Evolutionary conservation across 2,329 filamentous ascomycete genomes (phyloP), one percentile per base, ranked within the genome.

Genomic region (Lachnellula hyalina): DNA sequence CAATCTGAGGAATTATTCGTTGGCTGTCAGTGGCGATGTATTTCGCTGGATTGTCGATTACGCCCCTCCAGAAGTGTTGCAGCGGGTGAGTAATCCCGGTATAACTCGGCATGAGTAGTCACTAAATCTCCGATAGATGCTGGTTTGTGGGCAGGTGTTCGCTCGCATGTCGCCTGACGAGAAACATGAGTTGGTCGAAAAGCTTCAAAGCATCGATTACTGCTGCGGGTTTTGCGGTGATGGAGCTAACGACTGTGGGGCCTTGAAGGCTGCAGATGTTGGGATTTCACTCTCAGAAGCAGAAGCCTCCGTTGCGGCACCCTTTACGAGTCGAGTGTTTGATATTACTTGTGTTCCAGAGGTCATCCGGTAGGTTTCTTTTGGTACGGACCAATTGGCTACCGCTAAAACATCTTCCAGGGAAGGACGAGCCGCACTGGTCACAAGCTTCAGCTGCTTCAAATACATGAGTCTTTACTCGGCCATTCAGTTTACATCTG

Each of bases 401-500:
- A 7, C 47, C 47, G 50, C 61, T 64, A 52, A 64, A 52, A 63
- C 45, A 28, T 32, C 42, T 36, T 49, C 40, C 53, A 72, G 91
- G 62, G 94, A 99, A 76, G 94, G 94, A 19, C 85, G 95, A 59
- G 93, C 93, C 19, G 90, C 95, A 35, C 80, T 99, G 35, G 92
- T 97, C n/a, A 99, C 94, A 12, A 96, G 91, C 72, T 99, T 99
- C 75, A 95, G 90, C 75, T 99, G 94, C 75, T 99, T 99, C 81
- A 99, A 97, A 76, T 99, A 96, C 74, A 99, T 99, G 95, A 95
- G 89, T 65, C 74, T 99, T 61, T 99, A 99, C 76, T 97, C 92
- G 2, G 93, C 94, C n/a, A 99, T 99, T 62, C 94, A 99, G 71
- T 99, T 99, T 75, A 96, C 90, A 7, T 90, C 90, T 0, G 95